Percentiles rank a stretch among this genome's conserved stretches.
Conservation (phyloP, 2,329 filamentous ascomycete species). For the Aspergillus pseudoviridinutans region DNA sequence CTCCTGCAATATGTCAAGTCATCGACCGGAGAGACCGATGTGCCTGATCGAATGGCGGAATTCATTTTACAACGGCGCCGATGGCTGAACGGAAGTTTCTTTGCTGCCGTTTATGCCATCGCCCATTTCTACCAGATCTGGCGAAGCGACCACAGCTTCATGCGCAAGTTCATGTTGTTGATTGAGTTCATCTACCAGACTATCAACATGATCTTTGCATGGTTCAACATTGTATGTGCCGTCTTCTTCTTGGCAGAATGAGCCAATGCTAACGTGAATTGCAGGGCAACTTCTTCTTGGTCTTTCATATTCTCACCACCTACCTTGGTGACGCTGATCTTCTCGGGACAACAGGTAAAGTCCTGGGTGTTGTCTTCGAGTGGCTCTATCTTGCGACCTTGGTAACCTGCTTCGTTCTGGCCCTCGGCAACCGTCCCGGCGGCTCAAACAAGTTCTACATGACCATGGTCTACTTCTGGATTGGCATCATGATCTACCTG, state of each 20-base stretch:
- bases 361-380: conserved; percentile 86
- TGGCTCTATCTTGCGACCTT: conserved; percentile 92
- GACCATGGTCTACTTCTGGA: conserved; percentile 99
- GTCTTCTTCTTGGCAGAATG: neutral
- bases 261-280: conserved; percentile 9
- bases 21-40: conserved; percentile 92
- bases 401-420: conserved; percentile 90
- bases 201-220: conserved; percentile 94
- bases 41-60: conserved; percentile 89
- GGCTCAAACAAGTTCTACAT: conserved; percentile 93
- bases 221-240: conserved; percentile 76
- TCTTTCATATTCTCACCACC: conserved; percentile 92
- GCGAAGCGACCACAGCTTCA: conserved; percentile 80
- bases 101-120: conserved; percentile 91
- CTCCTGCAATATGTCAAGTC: conserved; percentile 98
- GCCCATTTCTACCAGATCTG: conserved; percentile 96
- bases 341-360: conserved; percentile 70
- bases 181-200: conserved; percentile 94
- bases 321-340: conserved; percentile 69
- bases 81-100: conserved; percentile 98
- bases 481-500: conserved; percentile 87
- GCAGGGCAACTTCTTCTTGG: conserved; percentile 91
- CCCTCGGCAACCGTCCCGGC: conserved; percentile 89
- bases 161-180: conserved; percentile 85
- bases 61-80: conserved; percentile 92